Evolutionary conservation across 2,329 filamentous ascomycete genomes (phyloP).

Genomic region (Albifimbria verrucaria): DNA sequence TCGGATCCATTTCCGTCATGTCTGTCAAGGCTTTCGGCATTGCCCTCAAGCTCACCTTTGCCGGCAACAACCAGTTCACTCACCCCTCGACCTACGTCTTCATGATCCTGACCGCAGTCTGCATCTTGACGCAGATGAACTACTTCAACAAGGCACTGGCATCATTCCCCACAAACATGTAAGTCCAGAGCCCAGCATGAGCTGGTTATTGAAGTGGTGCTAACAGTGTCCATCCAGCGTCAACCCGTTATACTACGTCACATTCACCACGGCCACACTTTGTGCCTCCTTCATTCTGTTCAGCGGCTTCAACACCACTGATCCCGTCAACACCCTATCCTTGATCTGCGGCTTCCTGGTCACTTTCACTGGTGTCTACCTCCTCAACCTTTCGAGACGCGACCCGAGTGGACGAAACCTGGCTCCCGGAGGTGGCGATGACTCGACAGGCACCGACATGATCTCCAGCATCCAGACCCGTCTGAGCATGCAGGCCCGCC

Average conservation of each 20-base stretch:
- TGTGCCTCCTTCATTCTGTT: slow-evolving; percentile 96
- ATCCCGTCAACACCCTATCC: slow-evolving; percentile 87
- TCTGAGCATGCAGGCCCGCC: slow-evolving; percentile 85
- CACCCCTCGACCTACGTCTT: too few relatives aligned
- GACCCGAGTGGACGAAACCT: slow-evolving; percentile 78
- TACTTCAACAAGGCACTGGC: slow-evolving; percentile 99
- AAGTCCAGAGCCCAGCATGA: too few relatives aligned
- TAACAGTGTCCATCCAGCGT: slow-evolving; percentile 56
- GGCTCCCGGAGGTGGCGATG: slow-evolving; percentile 58
- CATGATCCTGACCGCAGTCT: slow-evolving; percentile 86
- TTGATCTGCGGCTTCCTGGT: slow-evolving; percentile 89
- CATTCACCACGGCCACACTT: slow-evolving; percentile 91
- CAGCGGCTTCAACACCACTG: slow-evolving; percentile 91
- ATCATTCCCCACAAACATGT: slow-evolving; percentile 97
- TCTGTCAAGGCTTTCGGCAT: slow-evolving; percentile 98
- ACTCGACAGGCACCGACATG: slow-evolving; percentile 87
- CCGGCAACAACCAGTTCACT: slow-evolving; percentile 92
- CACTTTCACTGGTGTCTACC: slow-evolving; percentile 93
- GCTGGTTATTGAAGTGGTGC: too few relatives aligned
- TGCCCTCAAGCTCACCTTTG: slow-evolving; percentile 90
- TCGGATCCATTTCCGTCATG: slow-evolving; percentile 98
- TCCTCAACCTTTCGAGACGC: slow-evolving; percentile 89
- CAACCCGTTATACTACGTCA: slow-evolving; percentile 95
- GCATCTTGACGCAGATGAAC: slow-evolving; percentile 99
- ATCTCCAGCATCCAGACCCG: slow-evolving; percentile 87